A percentile compares a stretch with the other conserved stretches of the same genome.
These are phyloP conservation scores for Ascodesmis nigricans DNA, from an alignment of 495 filamentous ascomycete genomes.

Conservation along the genomic window DNA sequence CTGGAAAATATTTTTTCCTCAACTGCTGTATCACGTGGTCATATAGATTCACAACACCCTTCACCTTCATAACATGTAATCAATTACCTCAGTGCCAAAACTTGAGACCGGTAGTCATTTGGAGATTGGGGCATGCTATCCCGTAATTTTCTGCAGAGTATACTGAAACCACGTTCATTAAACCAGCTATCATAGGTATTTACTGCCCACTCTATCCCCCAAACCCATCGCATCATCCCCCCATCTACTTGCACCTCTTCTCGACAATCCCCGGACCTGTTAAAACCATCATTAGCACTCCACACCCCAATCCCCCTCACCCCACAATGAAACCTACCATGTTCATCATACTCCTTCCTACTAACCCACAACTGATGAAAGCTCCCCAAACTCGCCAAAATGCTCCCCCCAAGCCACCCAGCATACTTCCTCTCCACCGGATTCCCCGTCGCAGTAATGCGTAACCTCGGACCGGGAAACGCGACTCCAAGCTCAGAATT, in stretches of 20 bases:
- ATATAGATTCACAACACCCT: too few relatives aligned
- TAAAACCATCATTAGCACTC: background rate
- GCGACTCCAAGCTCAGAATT: conserved; percentile 56
- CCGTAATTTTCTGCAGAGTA: too few relatives aligned
- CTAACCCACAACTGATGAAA: conserved; percentile 99
- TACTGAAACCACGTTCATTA: too few relatives aligned
- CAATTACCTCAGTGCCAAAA: too few relatives aligned
- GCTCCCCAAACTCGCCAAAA: conserved; percentile 85
- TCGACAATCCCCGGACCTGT: conserved; percentile 36
- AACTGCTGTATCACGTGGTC: too few relatives aligned
- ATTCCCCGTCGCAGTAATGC: conserved; percentile 65
- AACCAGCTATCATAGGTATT: too few relatives aligned
- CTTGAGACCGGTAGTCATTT: too few relatives aligned
- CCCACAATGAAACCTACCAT: conserved; percentile 25
- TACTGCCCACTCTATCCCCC: too few relatives aligned
- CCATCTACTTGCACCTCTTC: conserved; percentile 63
- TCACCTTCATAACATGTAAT: too few relatives aligned
- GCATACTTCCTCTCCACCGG: conserved; percentile 72
- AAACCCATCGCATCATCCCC: too few relatives aligned
- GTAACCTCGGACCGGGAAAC: conserved; percentile 63
- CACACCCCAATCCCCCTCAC: background rate
- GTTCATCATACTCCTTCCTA: conserved; percentile 61
- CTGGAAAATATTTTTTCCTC: too few relatives aligned
- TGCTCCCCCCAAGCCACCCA: conserved; percentile 90
- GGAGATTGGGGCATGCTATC: too few relatives aligned